Conservation (phyloP, 208 protist species). For the Chromosphaera perkinsii region DNA sequence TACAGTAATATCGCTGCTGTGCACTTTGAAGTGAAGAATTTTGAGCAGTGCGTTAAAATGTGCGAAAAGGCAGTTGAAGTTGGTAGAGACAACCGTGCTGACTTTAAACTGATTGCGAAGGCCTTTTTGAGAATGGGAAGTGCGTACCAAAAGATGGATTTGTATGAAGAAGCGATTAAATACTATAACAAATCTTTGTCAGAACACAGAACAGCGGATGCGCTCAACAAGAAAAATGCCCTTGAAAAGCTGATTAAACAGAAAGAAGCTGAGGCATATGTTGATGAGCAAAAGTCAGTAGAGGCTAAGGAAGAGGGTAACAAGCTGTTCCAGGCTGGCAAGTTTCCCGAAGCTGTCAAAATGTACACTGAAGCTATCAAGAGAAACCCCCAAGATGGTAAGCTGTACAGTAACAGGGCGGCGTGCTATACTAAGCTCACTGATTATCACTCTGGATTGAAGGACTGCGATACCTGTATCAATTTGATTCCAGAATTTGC, state of each 20-base stretch:
- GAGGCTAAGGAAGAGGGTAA: slow-evolving; percentile 88
- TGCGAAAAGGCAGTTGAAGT: slow-evolving; percentile 74
- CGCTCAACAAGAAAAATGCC: slow-evolving; percentile 26
- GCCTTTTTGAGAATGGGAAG: slow-evolving; percentile 48
- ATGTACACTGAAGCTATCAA: slow-evolving; percentile 30
- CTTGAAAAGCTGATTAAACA: slow-evolving; percentile 5
- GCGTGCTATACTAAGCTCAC: slow-evolving; percentile 90
- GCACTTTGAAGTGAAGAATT: slow-evolving; percentile 82
- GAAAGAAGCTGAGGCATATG: slow-evolving; percentile 61
- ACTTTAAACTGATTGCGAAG: slow-evolving; percentile 76
- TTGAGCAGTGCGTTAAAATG: slow-evolving; percentile 77
- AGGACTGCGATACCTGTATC: slow-evolving; percentile 88
- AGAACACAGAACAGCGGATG: slow-evolving; percentile 83
- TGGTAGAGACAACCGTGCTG: slow-evolving; percentile 60
- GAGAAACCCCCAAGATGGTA: slow-evolving; percentile 37
- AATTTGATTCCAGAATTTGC: slow-evolving; percentile 84
- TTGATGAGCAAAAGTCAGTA: slow-evolving; percentile 73
- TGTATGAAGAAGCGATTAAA: slow-evolving; percentile 75
- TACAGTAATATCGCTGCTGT: slow-evolving; percentile 66
- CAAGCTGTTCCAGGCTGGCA: slow-evolving; percentile 83
- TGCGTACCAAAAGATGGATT: slow-evolving; percentile 41
- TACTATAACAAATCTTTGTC: slow-evolving; percentile 77
- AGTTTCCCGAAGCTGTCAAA: slow-evolving; percentile 80
- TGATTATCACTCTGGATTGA: slow-evolving; percentile 80
- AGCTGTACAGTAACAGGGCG: slow-evolving; percentile 84